phyloP scores from a whole-genome alignment of 306 rosid genomes.

The Benincasa hispida region DNA sequence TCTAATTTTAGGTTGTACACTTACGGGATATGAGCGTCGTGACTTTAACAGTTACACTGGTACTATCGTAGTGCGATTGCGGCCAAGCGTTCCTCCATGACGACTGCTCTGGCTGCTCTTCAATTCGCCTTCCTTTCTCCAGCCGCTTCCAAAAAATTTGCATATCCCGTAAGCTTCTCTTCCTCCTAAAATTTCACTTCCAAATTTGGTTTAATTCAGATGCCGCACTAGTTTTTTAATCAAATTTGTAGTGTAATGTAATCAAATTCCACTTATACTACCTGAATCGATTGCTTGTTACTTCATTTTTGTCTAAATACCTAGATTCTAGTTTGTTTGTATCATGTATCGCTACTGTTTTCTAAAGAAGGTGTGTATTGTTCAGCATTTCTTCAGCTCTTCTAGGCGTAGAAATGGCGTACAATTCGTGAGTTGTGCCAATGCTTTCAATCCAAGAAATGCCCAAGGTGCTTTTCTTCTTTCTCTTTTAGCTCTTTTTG shows the following conservation, averaged over 20 bases:
- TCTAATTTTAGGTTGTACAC: not conserved
- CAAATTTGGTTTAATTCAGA: not conserved
- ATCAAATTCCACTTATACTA: not conserved
- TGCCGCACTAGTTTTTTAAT: not conserved
- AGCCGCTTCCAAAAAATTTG: not conserved
- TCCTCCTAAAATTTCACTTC: not conserved
- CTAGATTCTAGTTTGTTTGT: not conserved
- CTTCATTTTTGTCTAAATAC: not conserved
- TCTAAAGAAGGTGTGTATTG: not conserved
- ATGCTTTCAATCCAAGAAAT: slow-evolving; percentile 28
- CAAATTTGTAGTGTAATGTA: not conserved
- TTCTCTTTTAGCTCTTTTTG: not conserved
- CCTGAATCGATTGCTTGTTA: not conserved
- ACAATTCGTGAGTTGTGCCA: slow-evolving; percentile 28
- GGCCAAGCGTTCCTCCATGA: not conserved
- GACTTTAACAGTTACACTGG: not conserved
- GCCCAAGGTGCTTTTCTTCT: slow-evolving; percentile 23
- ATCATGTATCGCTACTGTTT: not conserved
- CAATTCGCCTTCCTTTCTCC: slow-evolving; percentile 2
- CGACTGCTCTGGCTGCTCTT: not conserved
- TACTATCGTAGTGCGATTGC: not conserved
- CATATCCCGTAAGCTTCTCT: not conserved
- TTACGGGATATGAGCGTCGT: not conserved
- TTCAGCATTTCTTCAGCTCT: slow-evolving; percentile 14
- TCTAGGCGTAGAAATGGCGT: slow-evolving; percentile 15